Evolutionary conservation across 441 rosid genomes (phyloP).

Genomic region (Corymbia calophylla): DNA sequence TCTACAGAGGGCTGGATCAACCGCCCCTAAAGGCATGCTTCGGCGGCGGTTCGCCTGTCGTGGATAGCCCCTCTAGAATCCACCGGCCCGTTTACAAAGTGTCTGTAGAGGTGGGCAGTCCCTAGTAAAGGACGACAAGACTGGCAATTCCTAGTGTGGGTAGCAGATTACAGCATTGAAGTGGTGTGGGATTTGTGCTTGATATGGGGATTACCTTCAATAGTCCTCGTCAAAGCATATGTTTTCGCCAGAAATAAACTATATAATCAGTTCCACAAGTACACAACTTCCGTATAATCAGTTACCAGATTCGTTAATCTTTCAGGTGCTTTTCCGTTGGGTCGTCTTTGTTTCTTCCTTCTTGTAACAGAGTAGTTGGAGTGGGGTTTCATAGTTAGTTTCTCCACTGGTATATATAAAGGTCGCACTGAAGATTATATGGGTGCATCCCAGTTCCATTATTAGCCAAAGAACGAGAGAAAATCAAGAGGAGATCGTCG

Average conservation of each 20-base stretch:
- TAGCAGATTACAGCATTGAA: too few relatives aligned
- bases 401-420: not conserved
- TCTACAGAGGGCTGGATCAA: not conserved
- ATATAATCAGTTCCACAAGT: not conserved
- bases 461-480: not conserved
- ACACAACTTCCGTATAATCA: not conserved
- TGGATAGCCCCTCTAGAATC: not conserved
- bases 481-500: not conserved
- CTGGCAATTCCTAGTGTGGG: not conserved
- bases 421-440: not conserved
- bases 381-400: not conserved
- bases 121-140: not conserved
- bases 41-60: not conserved
- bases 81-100: not conserved
- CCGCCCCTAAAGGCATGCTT: not conserved
- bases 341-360: not conserved
- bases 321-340: not conserved
- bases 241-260: not conserved
- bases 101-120: not conserved
- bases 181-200: not conserved
- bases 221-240: not conserved
- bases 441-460: not conserved
- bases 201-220: not conserved
- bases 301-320: not conserved
- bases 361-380: not conserved